Evolutionary conservation across 768 basidiomycete genomes (phyloP).

Genomic region (Termitomyces sp.): DNA sequence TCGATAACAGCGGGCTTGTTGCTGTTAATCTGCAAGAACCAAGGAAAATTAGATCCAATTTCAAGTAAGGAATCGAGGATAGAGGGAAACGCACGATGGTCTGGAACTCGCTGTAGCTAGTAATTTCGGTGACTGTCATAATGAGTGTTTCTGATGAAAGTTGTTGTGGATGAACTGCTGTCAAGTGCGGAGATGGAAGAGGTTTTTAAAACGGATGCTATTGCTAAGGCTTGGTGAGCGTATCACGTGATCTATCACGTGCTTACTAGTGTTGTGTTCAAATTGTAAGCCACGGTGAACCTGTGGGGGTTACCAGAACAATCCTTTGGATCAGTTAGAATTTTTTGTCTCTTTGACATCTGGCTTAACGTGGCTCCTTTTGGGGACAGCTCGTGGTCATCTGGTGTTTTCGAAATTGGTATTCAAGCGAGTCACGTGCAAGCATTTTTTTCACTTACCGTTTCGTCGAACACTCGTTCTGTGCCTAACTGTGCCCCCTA

Average conservation of each 20-base stretch:
- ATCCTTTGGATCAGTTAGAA: too few species aligned
- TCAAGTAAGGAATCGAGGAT: neutral
- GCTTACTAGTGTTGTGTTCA: too few species aligned
- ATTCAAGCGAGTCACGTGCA: constrained; percentile 11
- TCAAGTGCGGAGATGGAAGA: neutral
- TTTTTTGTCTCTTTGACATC: too few species aligned
- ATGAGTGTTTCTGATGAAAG: constrained; percentile 1
- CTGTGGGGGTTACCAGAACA: too few species aligned
- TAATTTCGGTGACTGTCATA: constrained; percentile 39
- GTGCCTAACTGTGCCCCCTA: constrained; percentile 32
- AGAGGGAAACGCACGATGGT: constrained; percentile 35
- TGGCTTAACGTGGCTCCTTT: constrained; percentile 1
- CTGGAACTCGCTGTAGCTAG: constrained; percentile 35
- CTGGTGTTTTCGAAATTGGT: too few species aligned
- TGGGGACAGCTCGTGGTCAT: too few species aligned
- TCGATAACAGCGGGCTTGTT: constrained; percentile 53
- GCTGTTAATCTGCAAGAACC: constrained; percentile 36
- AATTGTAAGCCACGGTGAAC: too few species aligned
- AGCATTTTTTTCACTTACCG: constrained; percentile 1
- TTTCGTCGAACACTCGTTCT: neutral
- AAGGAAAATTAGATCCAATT: neutral
- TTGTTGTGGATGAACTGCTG: neutral
- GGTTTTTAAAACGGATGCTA: constrained; percentile 1
- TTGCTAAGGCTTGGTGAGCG: constrained; percentile 13
- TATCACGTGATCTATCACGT: constrained; percentile 14